Base-by-base conservation (phyloP, 1,284 basidiomycete species). In the Trichosporon inkin region DNA sequence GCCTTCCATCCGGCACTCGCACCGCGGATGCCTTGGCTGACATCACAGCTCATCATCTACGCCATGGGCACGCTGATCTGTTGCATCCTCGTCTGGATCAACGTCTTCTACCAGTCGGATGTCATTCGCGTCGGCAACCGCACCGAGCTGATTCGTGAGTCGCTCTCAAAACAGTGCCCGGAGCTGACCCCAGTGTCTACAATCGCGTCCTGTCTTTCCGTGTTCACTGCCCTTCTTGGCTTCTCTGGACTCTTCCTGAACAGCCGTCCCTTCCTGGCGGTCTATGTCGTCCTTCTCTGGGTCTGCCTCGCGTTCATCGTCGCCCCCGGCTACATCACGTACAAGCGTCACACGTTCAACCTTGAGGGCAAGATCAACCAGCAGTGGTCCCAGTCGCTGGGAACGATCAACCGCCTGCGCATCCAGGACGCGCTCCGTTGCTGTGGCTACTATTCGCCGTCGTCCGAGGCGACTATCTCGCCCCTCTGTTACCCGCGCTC, bases 231-330 rank as follows among this genome's bases (percentile, higher is more conserved):
- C 17, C 76, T 89, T 52, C 75, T 88, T 53, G 88, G 88, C 20
- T 80, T 85, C 63, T 82, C 83, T 41, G 88, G 88, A 47, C 82
- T 85, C 11, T 77, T 89, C 58, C 82, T 90, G 62, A 88, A 89
- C 78, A 88, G 86, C 56, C 85, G 88, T 19, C 83, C 86, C 10
- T 83, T 89, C 69, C 82, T 90, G 62, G 86, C 87, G 6, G 79
- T 86, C 53, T 90, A 89, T 78, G 81, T 84, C 3, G 69, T 89
- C 40, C 80, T 90, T 14, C 83, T 89, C 57, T 89, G 87, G 86
- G 82, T 85, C 40, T 81, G 82, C 13, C 79, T 88, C 72, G 82
- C 79, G 41, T 80, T 87, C 67, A 79, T 88, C 65, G 80, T 86
- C 61, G 78, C 83, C 0, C 87, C 86, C 1, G 87, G 87, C 2